These are phyloP conservation scores for Oryza officinalis DNA, from an alignment of 176 grass and related monocot genomes.

Conservation along the genomic window DNA sequence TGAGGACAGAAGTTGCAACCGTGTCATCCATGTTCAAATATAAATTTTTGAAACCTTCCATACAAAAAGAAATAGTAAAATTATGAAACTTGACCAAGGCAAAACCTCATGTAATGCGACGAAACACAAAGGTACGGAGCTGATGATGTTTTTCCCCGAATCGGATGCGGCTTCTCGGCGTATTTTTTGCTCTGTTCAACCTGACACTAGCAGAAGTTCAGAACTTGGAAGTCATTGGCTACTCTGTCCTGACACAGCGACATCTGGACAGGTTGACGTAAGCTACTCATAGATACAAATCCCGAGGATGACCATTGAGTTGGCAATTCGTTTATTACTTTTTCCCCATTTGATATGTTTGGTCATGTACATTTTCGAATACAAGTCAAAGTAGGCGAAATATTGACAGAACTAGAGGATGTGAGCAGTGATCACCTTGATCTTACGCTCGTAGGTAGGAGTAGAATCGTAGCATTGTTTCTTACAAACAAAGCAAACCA, in stretches of 20 bases:
- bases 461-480: background rate
- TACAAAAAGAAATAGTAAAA: background rate
- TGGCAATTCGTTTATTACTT: background rate
- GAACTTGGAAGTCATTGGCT: background rate
- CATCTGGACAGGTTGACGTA: no score
- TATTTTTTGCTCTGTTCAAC: background rate
- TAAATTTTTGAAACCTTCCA: background rate
- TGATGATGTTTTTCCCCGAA: no score
- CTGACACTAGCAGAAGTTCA: background rate
- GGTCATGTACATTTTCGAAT: background rate
- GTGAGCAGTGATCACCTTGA: background rate
- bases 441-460: background rate
- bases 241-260: no score
- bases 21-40: background rate
- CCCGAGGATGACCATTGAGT: background rate
- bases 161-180: background rate
- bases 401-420: background rate
- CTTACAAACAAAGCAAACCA: background rate
- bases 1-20: background rate
- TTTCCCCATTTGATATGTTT: background rate
- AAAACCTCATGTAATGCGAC: no score
- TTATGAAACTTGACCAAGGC: background rate
- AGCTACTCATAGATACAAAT: background rate
- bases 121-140: background rate
- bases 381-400: background rate